Base-by-base conservation (phyloP, 1,284 basidiomycete species). In the Vanrija sp. region DNA sequence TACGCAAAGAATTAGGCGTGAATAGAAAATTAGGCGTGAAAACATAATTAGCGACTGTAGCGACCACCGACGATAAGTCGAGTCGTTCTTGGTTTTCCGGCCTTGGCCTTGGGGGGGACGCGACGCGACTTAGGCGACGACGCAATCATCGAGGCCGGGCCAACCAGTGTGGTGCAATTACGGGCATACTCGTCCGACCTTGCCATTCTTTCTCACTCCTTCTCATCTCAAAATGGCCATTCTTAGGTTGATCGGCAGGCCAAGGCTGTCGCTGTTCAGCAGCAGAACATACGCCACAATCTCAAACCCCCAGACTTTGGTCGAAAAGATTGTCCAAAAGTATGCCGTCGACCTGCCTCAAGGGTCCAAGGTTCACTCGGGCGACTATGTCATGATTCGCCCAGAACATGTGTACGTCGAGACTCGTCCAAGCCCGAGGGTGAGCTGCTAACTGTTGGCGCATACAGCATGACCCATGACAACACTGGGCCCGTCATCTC, bases 381-480 rank as follows among this genome's bases (percentile, higher is more conserved):
- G 96, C 31, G 96, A 98, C 84, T 98, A 98, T 84, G 93, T 98
- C 47, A 97, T 97, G 89, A 96, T 99, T 75, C 84, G 85, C 24
- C 96, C 96, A 18, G 86, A 96, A 72, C 90, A 96, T 82, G 93
- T 98, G 80, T 78, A 53, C 63, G 77, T 19, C 49, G 20, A 18
- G 22, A 16, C 48, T 37, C 18, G 18, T 22, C 6, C 37, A 31
- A 36, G 37, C 12, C 14, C 22, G 16, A 3, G 37, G 15, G 10
- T 2, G 19, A 12, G n/a, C 24, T 39, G 19, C 54, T 65, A 45
- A 53, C 41, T 24, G 27, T 18, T 41, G 45, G 41, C 19, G 39
- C 22, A 35, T 20, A 15, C 44, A 77, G 76, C 59, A 94, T 95
- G 90, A 94, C 90, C 3, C 91, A 96, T 68, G 93, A 98, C 73